phyloP scores from a whole-genome alignment of 2,329 filamentous ascomycete species.

The Albophoma yamanashiensis region DNA sequence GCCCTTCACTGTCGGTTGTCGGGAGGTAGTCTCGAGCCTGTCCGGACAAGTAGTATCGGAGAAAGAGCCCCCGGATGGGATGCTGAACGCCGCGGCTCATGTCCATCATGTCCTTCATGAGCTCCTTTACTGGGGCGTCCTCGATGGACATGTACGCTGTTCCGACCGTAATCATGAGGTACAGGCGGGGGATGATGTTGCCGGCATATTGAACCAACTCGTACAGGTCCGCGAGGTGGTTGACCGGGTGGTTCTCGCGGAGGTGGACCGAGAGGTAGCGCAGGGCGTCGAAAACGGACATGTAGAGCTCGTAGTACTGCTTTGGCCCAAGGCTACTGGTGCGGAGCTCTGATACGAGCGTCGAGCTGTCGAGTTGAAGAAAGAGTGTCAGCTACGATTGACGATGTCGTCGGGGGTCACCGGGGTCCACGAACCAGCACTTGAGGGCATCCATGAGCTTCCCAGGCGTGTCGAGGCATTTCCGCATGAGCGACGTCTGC shows the following conservation, averaged over 20 bases:
- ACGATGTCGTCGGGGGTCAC: background rate
- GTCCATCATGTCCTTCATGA: conserved; percentile 99
- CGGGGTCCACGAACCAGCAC: conserved; percentile 66
- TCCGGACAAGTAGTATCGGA: conserved; percentile 92
- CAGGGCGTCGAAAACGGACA: conserved; percentile 96
- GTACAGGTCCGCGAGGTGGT: conserved; percentile 96
- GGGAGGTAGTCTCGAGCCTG: conserved; percentile 88
- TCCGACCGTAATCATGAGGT: conserved; percentile 98
- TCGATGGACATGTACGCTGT: conserved; percentile 99
- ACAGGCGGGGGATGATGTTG: conserved; percentile 91
- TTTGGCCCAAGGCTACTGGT: conserved; percentile 97
- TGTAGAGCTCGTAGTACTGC: conserved; percentile 99
- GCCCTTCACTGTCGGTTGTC: conserved; percentile 71
- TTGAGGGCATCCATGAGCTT: conserved; percentile 99
- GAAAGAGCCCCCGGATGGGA: conserved; percentile 85
- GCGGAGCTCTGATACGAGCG: conserved; percentile 93
- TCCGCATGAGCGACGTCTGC: conserved; percentile 94
- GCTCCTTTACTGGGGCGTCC: conserved; percentile 96
- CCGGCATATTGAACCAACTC: conserved; percentile 97
- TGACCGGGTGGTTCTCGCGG: conserved; percentile 92
- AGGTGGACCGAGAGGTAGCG: conserved; percentile 94
- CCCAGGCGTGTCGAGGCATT: conserved; percentile 90
- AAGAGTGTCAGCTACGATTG: background rate
- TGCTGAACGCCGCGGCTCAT: conserved; percentile 98
- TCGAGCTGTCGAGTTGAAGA: conserved; percentile 55